Base-by-base conservation (phyloP, 805 yeast species). In the Wickerhamomyces canadensis region DNA sequence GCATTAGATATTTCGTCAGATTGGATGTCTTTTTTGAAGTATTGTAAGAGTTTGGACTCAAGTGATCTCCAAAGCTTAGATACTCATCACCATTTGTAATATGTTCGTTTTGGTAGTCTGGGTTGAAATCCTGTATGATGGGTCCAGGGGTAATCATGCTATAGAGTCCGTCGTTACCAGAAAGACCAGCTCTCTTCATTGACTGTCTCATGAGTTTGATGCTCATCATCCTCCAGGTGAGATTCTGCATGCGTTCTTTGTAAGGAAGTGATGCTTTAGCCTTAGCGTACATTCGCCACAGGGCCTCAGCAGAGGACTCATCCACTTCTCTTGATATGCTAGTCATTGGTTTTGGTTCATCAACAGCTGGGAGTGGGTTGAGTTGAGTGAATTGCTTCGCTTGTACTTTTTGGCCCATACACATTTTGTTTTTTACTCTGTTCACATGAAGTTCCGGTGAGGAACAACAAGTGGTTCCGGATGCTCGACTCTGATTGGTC, bases 151-250 rank as follows among this genome's bases (percentile, higher is more conserved):
- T 21, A n/a, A 19, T 25, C 17, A n/a, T n/a, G n/a, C n/a, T n/a
- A n/a, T n/a, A n/a, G n/a, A n/a, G n/a, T n/a, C n/a, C n/a, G n/a
- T n/a, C n/a, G 15, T 15, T 13, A 10, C 34, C 34, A n/a, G 28
- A 4, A 13, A 28, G 28, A 15, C 31, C 37, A 22, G 24, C 6
- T 19, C n/a, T 32, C n/a, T 17, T 15, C 14, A 21, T 31, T 12
- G 19, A 12, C 33, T 40, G 36, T 29, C 37, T 45, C 18, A 46
- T 14, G 5, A 46, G 42, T 45, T 55, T 70, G 47, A 81, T 64
- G 31, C 70, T 75, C 89, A 87, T 81, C 76, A 87, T 72, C 41
- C 96, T 65, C 96, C 96, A 87, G 9, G 94, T 79, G 37, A 87
- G 60, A 55, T 88, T 88, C 52, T 84, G 86, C 79, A 88, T 82